These are phyloP conservation scores for Psilocybe cubensis DNA, from an alignment of 768 basidiomycete genomes.

Conservation along the genomic window DNA sequence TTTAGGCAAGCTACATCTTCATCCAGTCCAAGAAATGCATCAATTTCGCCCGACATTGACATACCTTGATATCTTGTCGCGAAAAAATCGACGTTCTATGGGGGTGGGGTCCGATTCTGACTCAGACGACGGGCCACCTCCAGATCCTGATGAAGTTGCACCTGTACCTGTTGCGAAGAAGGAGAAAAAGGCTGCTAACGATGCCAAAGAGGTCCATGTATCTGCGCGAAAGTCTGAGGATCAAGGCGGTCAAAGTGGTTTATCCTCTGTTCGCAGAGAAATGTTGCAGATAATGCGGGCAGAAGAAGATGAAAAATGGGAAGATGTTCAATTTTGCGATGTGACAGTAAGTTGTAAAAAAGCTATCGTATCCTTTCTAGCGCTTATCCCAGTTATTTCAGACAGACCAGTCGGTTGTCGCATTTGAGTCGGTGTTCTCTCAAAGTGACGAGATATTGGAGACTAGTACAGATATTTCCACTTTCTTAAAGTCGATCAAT, in stretches of 20 bases:
- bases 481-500: slow-evolving; percentile 59
- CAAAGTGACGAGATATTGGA: slow-evolving; percentile 50
- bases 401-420: slow-evolving; percentile 59
- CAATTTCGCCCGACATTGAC: slow-evolving; percentile 84
- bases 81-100: slow-evolving; percentile 57
- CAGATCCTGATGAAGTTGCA: slow-evolving; percentile 73
- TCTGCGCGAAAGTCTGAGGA: slow-evolving; percentile 74
- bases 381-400: slow-evolving; percentile 31
- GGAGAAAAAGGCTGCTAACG: slow-evolving; percentile 61
- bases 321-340: slow-evolving; percentile 67
- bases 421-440: slow-evolving; percentile 69
- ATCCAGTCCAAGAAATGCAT: slow-evolving; percentile 78
- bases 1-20: slow-evolving; percentile 72
- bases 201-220: slow-evolving; percentile 78
- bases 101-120: slow-evolving; percentile 67
- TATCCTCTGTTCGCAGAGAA: slow-evolving; percentile 74
- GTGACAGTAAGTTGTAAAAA: slow-evolving; percentile 51
- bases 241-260: slow-evolving; percentile 62
- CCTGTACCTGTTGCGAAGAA: slow-evolving; percentile 52
- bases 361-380: neutral
- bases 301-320: slow-evolving; percentile 83
- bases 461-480: slow-evolving; percentile 57
- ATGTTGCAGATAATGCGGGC: slow-evolving; percentile 73
- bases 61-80: slow-evolving; percentile 75
- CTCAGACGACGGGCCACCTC: slow-evolving; percentile 78